Evolutionary conservation across 768 basidiomycete species (phyloP), one percentile per base, ranked within the genome.

Genomic region (Mycena maculata): DNA sequence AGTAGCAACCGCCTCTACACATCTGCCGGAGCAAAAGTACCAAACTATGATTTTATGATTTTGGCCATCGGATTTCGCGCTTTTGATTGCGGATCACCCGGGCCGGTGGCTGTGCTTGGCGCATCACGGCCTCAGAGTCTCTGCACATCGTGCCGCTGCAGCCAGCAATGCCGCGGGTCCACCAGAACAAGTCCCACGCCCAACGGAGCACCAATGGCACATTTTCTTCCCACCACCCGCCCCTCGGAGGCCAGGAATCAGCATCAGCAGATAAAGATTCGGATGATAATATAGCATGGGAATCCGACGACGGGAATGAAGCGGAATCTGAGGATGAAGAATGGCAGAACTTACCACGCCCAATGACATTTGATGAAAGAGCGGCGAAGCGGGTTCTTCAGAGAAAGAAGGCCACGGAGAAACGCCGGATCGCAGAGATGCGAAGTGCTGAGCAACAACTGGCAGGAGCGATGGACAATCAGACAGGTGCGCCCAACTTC

Each of bases 51-150:
- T 23, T 55, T 55, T 41, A 25, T 12, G 54, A 38, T 36, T 54
- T 38, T 54, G 31, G n/a, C 52, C 36, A 23, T 25, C 6, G 18
- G 54, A 55, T 55, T 55, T 55, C 38, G 54, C 54, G 38, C n/a
- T 55, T 55, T 55, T 55, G 54, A 41, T 55, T 39, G 54, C 54
- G 38, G 54, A 41, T 41, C 54, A 41, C 11, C 54, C 22, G n/a
- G n/a, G 20, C 54, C 54, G 25, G 54, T 55, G 54, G 54, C 54
- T 39, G 54, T 55, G 38, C 25, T n/a, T n/a, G n/a, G n/a, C 16
- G 39, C 38, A n/a, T 38, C 54, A 55, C 13, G 8, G 13, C 13
- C 13, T 36, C 33, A 13, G n/a, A n/a, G n/a, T n/a, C n/a, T n/a
- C 33, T 36, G 33, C 13, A 13, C 33, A 13, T 13, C 13, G 33